Evolutionary conservation across 192 early-diverging fungal genomes (phyloP).

Genomic region (Rhizoclosmatium globosum): DNA sequence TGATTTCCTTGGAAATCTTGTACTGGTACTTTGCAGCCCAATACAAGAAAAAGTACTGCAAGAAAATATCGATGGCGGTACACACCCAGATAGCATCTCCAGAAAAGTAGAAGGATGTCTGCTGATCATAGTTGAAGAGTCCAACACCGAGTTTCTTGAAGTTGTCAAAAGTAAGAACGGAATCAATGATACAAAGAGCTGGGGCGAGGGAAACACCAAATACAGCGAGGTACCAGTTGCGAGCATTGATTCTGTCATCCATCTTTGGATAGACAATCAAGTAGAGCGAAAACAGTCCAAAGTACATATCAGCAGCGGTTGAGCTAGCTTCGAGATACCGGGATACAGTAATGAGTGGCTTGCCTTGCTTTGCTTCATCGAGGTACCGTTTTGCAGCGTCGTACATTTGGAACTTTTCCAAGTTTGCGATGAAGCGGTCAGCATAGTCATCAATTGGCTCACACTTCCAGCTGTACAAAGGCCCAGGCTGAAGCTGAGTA

Average conservation of each 20-base stretch:
- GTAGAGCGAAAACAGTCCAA: too few species aligned
- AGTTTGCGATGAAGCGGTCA: not conserved
- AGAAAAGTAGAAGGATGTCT: conserved; percentile 3
- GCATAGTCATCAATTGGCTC: not conserved
- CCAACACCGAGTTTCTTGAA: conserved; percentile 2
- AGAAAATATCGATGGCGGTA: not conserved
- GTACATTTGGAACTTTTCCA: too few species aligned
- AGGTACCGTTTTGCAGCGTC: too few species aligned
- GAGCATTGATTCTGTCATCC: too few species aligned
- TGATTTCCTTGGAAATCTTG: too few species aligned
- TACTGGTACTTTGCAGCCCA: too few species aligned
- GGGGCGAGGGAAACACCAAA: not conserved
- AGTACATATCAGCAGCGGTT: conserved; percentile 6
- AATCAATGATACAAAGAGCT: not conserved
- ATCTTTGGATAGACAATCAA: too few species aligned
- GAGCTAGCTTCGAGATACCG: conserved; percentile 1
- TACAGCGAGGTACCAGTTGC: not conserved
- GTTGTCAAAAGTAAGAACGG: not conserved
- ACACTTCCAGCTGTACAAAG: not conserved
- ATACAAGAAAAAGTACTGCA: too few species aligned
- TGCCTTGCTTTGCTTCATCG: too few species aligned
- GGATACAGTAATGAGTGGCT: not conserved
- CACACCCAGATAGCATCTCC: not conserved
- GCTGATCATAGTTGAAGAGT: not conserved
- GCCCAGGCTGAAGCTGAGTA: not conserved